Evolutionary conservation across 176 grass and related monocot genomes (phyloP), one percentile per base, ranked within the genome.

Genomic region (Oropetium thomaeum): DNA sequence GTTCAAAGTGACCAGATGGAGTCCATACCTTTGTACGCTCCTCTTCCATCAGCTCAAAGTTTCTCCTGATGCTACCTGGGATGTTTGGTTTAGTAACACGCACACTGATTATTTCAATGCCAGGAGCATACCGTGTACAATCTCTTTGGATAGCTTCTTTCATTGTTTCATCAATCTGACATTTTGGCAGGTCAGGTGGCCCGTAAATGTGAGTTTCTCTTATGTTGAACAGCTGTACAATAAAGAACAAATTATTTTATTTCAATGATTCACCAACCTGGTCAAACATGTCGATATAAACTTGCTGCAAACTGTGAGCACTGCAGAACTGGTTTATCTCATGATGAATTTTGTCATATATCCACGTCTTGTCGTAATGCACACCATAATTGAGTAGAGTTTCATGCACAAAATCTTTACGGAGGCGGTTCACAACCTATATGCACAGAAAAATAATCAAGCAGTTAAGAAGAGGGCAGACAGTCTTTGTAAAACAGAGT

Each of bases 291-390:
- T 99, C 96, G 20, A 99, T 96, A 76, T 99, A 99, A 79, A 99
- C 96, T 95, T 99, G 96, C 53, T 92, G 96, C 81, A 99, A 86
- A 78, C 87, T 74, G 68, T 96, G 91, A 68, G 89, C 89, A 72
- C 96, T 99, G 82, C 96, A 99, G 77, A 99, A 99, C 73, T 99
- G 92, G 82, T 99, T 99, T 79, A 99, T 99, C 82, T 99, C 96
- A 83, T 99, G 96, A 73, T 99, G 96, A 81, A 99, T 99, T 82
- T 99, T 99, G 71, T 99, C 96, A 75, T 99, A 99, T 81, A 99
- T 99, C 96, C 96, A 99, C 80, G 92, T 92, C 79, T 96, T 99
- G 48, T 96, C 96, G 80, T 99, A 99, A 69, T 92, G 80, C 43
- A 99, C 77, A 13, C 96, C 96, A 88, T 99, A 99, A 58, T 99